Base-by-base conservation (phyloP, 2,329 filamentous ascomycete species). In the Xylaria sp. region DNA sequence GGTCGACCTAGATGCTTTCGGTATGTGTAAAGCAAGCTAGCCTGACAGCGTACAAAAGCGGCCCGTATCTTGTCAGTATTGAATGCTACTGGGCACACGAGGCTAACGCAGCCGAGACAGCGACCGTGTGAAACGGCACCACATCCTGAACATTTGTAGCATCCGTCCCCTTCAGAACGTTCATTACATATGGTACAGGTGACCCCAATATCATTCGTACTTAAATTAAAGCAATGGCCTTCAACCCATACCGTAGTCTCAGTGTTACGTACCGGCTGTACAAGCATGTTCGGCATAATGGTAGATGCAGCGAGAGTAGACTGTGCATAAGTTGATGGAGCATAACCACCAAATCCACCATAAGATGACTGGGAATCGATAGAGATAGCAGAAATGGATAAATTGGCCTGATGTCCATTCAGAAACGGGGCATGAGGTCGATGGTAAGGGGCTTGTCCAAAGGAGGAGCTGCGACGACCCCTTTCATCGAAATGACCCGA, bases 401-500 rank as follows among this genome's bases (percentile, higher is more conserved):
- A 76, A 69, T 88, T 89, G 13, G 87, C 80, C 62, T 86, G 85
- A 72, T 91, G 88, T 4, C 88, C 88, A 72, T 87, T 89, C 16
- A 93, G 84, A 81, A 95, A 94, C 4, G 94, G 93, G 37, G 91
- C 82, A 78, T 88, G 93, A 5, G 92, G 91, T 50, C 91, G 86
- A 73, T 92, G 88, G 23, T 91, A 81, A 0, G 90, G 88, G 44
- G 87, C 78, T 90, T 90, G 73, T 93, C 93, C 77, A 80, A 97
- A 97, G 0, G 94, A 97, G n/a, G 94, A 97, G 82, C 94, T 98
- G 72, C 95, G 89, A 68, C 94, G 89, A n/a, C 92, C 92, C 72
- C 86, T 83, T 71, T 81, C 65, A 75, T 96, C 92, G 74, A 98
- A 97, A 78, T 98, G 93, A 1, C 93, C 94, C 2, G 96, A 98